Evolutionary conservation across 495 filamentous ascomycete species (phyloP), one percentile per base, ranked within the genome.

Genomic region (Haplographium delicatum): DNA sequence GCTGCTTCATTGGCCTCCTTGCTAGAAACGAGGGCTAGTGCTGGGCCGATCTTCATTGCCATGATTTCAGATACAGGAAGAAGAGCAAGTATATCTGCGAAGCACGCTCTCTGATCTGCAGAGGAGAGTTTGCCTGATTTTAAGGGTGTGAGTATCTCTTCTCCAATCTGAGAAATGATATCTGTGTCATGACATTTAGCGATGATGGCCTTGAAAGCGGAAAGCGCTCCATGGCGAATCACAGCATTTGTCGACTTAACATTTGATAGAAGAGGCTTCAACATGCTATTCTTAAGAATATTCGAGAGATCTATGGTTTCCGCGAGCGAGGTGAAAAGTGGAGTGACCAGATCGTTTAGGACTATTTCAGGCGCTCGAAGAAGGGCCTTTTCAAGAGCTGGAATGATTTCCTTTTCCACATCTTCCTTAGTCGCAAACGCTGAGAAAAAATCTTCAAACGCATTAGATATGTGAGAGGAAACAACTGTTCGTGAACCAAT

Each of bases 1-100:
- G 89, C 89, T 37, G 72, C 68, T 63, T 98, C 94, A 59, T 91
- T 97, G 5, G 87, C 81, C 66, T 98, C 93, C 48, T 95, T 93
- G 2, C 72, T 65, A 19, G 81, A 77, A 7, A 85, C 62, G 13
- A 79, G 66, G 13, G 82, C 73, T 23, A 97, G 71, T 6, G 75
- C 79, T 28, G 75, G 64, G 26, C 81, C 74, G n/a, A 94, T 71
- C 50, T 84, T 84, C 28, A 71, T 71, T 0, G 86, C 83, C 19
- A 82, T 68, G 10, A 72, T 66, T 24, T 65, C 60, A 1, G 79
- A 81, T 20, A 71, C 61, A 1, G 79, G 75, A 20, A 95, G 66
- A 16, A 75, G 69, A 11, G 74, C 67, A 13, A 97, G 71, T 68
- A 95, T 89, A 50, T 86, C 82, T 3, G 86, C 82, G 69, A 95